Base-by-base conservation (phyloP, 306 rosid species). In the Glycine latifolia region DNA sequence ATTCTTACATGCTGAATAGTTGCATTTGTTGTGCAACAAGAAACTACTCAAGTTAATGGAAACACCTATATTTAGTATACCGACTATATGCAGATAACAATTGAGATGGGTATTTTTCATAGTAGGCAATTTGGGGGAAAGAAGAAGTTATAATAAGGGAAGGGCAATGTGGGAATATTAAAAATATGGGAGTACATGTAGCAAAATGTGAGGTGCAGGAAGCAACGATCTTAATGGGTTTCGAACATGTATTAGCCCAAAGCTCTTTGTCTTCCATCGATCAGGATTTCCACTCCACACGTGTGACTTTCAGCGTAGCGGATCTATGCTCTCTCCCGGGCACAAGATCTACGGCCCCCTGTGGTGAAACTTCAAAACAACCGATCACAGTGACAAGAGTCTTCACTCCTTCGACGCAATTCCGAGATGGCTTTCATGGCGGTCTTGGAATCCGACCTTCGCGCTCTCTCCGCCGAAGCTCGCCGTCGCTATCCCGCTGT, bases 381-480 rank as follows among this genome's bases (percentile, higher is more conserved):
- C n/a, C 35, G 73, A 81, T 84, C 86, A 43, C 20, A 33, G 41
- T 67, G 67, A 37, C 58, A 4, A 5, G 72, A 65, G 53, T 73
- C 75, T 66, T 72, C 53, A 62, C 73, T 61, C 77, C 17, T 15
- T 52, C 79, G 39, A 17, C 84, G 84, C 17, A 35, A 77, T 85
- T 76, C 85, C 83, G 78, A 79, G 83, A 95, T 95, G 99, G 97
- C 97, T 89, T 95, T 95, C 92, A 95, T 92, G 99, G 97, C 97
- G 83, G 99, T 90, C 75, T 87, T 95, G 86, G 99, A 95, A 88
- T 92, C 99, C 56, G 99, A 95, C 92, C 99, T 95, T 77, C 99
- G 99, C 63, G 97, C 99, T 14, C 95, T 95, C 80, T 95, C 97
- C 63, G 92, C 94, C 16, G 99, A 95, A 89, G 97, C 99, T 86